phyloP scores from a whole-genome alignment of 352 stramenopile genomes.

The Globisporangium cystogenes region DNA sequence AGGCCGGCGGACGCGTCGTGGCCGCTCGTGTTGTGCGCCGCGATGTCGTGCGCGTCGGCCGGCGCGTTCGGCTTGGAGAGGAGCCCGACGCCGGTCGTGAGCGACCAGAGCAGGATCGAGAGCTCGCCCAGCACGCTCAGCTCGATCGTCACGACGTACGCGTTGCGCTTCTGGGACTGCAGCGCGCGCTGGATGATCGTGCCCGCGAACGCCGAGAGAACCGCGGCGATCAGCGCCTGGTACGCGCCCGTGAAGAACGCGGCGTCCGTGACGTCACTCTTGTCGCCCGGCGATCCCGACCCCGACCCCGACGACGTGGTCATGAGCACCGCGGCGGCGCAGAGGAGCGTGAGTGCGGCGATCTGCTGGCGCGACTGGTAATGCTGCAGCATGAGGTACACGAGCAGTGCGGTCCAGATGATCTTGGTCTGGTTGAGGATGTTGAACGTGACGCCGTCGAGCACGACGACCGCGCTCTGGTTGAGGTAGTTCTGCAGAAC shows the following conservation, averaged over 20 bases:
- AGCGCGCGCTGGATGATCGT: constrained; percentile 76
- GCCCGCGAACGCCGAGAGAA: constrained; percentile 66
- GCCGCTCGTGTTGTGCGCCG: constrained; percentile 5
- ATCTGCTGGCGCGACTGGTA: constrained; percentile 68
- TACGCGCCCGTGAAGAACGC: constrained; percentile 65
- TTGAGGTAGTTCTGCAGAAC: constrained; percentile 82
- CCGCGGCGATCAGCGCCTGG: constrained; percentile 59
- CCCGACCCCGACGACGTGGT: constrained; percentile 44
- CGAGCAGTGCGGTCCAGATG: constrained; percentile 79
- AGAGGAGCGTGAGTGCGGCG: constrained; percentile 62
- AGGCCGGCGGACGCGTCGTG: constrained; percentile 17
- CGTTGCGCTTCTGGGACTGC: constrained; percentile 61
- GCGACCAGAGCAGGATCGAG: constrained; percentile 46
- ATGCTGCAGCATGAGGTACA: constrained; percentile 72
- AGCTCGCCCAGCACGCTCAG: constrained; percentile 64
- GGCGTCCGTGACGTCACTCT: constrained; percentile 19
- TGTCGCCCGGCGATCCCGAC: constrained; percentile 8
- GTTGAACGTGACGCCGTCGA: constrained; percentile 83
- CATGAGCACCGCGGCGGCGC: constrained; percentile 72
- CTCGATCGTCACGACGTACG: constrained; percentile 81
- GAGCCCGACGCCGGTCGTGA: constrained; percentile 17
- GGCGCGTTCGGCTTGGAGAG: constrained; percentile 14
- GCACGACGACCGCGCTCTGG: constrained; percentile 63
- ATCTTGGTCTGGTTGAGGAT: constrained; percentile 88
- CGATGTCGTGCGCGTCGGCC: constrained; percentile 7